Percentiles rank a stretch among this genome's conserved stretches.
Conservation (phyloP, 148 eudicot species). For the Spergularia bocconei region DNA sequence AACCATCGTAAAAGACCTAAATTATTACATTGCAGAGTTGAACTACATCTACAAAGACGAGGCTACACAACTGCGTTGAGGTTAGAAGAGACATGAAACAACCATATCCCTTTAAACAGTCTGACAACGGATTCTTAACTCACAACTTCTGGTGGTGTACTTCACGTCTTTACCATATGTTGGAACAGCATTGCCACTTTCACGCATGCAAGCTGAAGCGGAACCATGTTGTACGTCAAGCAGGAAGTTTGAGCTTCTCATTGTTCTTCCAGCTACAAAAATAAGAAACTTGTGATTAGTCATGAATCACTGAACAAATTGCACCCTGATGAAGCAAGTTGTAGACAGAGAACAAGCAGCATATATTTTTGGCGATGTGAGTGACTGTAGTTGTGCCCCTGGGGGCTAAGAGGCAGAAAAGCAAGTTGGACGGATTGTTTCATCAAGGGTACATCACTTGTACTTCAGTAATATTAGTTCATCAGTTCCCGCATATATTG, state of each 20-base stretch:
- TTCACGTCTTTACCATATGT: background rate
- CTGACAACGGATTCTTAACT: background rate
- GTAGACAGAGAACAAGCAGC: no score
- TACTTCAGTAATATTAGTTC: no score
- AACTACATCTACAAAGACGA: background rate
- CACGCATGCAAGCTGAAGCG: background rate
- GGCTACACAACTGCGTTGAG: background rate
- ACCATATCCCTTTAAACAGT: background rate
- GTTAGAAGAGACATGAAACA: constrained; percentile 7
- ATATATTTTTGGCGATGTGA: no score
- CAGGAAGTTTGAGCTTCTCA: constrained; percentile 37
- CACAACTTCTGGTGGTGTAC: background rate
- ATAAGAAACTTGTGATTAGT: constrained; percentile 4
- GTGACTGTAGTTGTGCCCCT: no score
- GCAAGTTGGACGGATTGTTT: no score
- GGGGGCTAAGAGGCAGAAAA: no score
- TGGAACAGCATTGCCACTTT: background rate
- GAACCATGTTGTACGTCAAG: constrained; percentile 12
- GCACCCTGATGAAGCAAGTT: no score
- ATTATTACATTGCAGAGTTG: background rate
- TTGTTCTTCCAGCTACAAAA: constrained; percentile 36
- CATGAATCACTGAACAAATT: background rate
- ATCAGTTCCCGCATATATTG: no score
- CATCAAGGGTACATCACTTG: no score
- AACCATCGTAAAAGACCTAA: no score